Evolutionary conservation across 2,329 filamentous ascomycete genomes (phyloP), one percentile per base, ranked within the genome.

Genomic region (Juglanconis sp.): DNA sequence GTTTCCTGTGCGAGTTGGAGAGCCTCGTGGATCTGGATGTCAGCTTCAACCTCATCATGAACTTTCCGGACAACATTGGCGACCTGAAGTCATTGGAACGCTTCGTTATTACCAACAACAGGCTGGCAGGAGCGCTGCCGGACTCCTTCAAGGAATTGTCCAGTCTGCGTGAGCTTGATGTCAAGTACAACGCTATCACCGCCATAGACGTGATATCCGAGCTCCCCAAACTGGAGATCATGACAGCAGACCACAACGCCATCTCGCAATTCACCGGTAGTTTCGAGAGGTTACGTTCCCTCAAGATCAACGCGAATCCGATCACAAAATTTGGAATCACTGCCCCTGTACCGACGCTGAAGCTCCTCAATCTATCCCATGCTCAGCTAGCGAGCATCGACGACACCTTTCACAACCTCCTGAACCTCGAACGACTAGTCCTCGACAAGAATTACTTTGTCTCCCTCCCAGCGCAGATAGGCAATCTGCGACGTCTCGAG

Each of bases 401-500:
- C 70, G 88, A 90, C 50, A 84, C 94, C 13, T 98, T 96, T 71
- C 87, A 89, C 66, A 92, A 94, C 70, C 87, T 98, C 76, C 84
- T 90, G 8, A 95, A 92, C 67, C 75, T 99, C 49, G 91, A 94
- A 60, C 92, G 93, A 68, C 82, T 99, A 30, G 88, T 94, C 17
- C 81, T 99, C 57, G 94, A 97, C 75, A 93, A 91, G 71, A 99
- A 99, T 69, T 96, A 97, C 71, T 96, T 99, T 68, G 92, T 95
- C 0, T 94, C 91, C 1, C 78, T 99, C 31, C 95, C 94, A 0
- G 83, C 86, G 57, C 89, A 96, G 63, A 90, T 99, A 62, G 93
- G 94, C 15, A 90, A 89, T 64, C 78, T 99, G 49, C 86, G 85
- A 64, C 90, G 87, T 66, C 79, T 99, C 35, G 93, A 98, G 70